Evolutionary conservation across 2,329 filamentous ascomycete species (phyloP), one percentile per base, ranked within the genome.

Genomic region (Pochonia chlamydosporia): DNA sequence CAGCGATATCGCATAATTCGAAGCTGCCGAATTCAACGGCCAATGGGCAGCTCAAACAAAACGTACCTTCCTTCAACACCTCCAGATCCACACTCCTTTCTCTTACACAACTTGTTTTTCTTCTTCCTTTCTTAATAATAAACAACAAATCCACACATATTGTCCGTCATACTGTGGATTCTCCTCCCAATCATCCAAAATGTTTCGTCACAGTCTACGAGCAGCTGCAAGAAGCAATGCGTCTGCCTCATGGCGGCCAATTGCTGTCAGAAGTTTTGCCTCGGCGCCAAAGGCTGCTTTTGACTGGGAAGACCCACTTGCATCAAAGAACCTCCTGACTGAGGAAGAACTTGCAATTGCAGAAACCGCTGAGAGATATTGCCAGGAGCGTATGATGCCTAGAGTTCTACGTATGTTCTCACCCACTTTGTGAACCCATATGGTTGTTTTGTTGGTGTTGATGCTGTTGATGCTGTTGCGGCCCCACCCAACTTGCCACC

Each of bases 331-430:
- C 60, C 70, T 96, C 39, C 79, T 90, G 59, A 96, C 90, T 1
- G 88, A 95, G 55, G 93, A 99, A 50, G 93, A 99, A 67, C 64
- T 89, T 54, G 89, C 91, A 13, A 92, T 99, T 55, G 78, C 86
- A 36, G 89, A 96, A 59, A 95, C 89, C 5, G 92, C 92, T 28
- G 87, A 95, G 67, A 80, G 88, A 51, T 99, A 97, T 63, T 97
- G 91, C 64, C 92, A 97, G 67, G 91, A 97, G 64, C 81, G 81
- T 50, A 75, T 99, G 71, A 73, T 87, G 36, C 93, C 93, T 43
- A 78, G 92, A 54, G 86, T 99, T 43, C 75, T 96, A 50, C 85
- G 91, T 96, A 75, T 56, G 79, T 67, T 21, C 9, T 39, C 35
- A 4, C 18, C 35, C 14, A n/a, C 23, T 13, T 20, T 23, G 20